These are phyloP conservation scores for Monilinia fructicola DNA, from an alignment of 2,329 filamentous ascomycete species.

Conservation along the genomic window DNA sequence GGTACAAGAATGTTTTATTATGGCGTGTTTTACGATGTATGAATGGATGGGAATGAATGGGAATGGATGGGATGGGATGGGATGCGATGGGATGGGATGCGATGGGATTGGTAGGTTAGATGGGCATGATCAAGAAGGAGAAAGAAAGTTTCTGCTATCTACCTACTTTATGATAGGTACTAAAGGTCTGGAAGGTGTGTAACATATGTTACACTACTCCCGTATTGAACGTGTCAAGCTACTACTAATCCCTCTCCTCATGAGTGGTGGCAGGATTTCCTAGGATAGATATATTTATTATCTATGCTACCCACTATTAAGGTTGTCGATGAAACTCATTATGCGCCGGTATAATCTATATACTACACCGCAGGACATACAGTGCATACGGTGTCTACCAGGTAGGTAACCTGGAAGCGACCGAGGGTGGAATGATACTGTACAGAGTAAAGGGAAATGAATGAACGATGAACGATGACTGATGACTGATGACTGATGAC, in stretches of 20 bases:
- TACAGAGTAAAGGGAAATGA: too few species aligned
- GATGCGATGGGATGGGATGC: too few species aligned
- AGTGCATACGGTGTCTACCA: too few species aligned
- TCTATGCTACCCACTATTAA: neutral
- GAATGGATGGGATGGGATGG: too few species aligned
- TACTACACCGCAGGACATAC: neutral
- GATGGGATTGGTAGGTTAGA: neutral
- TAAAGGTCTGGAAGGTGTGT: neutral
- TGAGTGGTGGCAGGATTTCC: too few species aligned
- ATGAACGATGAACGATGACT: too few species aligned
- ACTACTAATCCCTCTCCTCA: too few species aligned
- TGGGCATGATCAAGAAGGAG: neutral
- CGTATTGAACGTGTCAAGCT: too few species aligned
- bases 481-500: too few species aligned
- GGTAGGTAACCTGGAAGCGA: too few species aligned
- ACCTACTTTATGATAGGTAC: neutral
- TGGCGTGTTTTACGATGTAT: conserved; percentile 19
- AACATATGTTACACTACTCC: neutral
- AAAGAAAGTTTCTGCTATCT: neutral
- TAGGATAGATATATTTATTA: too few species aligned
- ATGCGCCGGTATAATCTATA: conserved; percentile 15
- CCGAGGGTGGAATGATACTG: too few species aligned
- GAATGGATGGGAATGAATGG: neutral
- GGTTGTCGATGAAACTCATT: conserved; percentile 19
- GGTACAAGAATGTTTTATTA: neutral